phyloP scores from a whole-genome alignment of 176 grass and related monocot species.

The Musa troglodytarum region DNA sequence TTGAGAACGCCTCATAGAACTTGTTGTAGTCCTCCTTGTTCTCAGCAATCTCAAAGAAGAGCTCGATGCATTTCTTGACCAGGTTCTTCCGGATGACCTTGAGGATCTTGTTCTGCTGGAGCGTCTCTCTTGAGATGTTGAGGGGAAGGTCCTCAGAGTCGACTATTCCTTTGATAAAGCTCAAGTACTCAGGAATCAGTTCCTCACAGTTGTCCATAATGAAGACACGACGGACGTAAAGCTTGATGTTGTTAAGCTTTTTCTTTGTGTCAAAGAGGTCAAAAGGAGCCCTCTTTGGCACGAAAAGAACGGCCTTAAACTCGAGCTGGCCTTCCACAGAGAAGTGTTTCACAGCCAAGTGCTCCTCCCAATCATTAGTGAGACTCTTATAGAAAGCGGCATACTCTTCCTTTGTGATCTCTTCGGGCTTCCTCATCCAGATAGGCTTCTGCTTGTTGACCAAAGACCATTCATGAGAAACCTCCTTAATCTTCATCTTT shows the following conservation, averaged over 20 bases:
- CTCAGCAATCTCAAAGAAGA: too few relatives aligned
- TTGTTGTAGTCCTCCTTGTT: too few relatives aligned
- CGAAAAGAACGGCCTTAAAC: neutral
- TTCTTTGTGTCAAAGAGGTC: neutral
- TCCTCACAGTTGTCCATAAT: neutral
- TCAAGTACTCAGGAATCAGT: too few relatives aligned
- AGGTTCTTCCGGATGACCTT: too few relatives aligned
- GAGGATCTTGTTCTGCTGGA: too few relatives aligned
- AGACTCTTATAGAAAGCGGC: slow-evolving; percentile 1
- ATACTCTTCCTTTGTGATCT: slow-evolving; percentile 3
- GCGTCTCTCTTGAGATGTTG: too few relatives aligned
- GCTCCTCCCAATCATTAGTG: slow-evolving; percentile 2
- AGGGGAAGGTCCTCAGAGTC: too few relatives aligned
- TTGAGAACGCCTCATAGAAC: too few relatives aligned
- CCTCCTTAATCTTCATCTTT: slow-evolving; percentile 4
- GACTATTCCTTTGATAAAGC: too few relatives aligned
- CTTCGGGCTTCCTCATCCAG: slow-evolving; percentile 5
- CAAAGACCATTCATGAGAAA: slow-evolving; percentile 6
- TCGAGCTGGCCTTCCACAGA: neutral
- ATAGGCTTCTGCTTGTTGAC: slow-evolving; percentile 3
- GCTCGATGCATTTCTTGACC: too few relatives aligned
- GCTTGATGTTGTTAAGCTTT: neutral
- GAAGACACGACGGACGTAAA: neutral
- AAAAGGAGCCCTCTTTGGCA: neutral
- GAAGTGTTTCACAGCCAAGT: slow-evolving; percentile 5